Base-by-base conservation (phyloP, 352 stramenopile species). In the Phytopythium boreale region DNA sequence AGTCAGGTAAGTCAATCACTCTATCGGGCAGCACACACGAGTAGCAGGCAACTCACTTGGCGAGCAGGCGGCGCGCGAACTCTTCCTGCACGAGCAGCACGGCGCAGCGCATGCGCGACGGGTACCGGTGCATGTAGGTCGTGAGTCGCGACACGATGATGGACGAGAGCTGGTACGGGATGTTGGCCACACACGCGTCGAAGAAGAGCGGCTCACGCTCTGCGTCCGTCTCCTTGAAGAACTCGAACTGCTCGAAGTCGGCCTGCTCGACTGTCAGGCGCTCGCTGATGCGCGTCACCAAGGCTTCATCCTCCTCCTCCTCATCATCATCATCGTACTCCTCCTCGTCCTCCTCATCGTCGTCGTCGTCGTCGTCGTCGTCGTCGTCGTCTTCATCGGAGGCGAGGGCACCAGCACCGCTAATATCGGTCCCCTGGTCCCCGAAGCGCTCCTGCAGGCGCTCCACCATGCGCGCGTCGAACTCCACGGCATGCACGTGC, bases 91-190 rank as follows among this genome's bases (percentile, higher is more conserved):
- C 81, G 24, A 96, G 70, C 41, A 96, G 65, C 64, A 96, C 83
- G 0, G 80, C 79, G 58, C 76, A 88, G 57, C 79, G 72, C 58
- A 92, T 80, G 15, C 59, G 34, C 27, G 71, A 70, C 1, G 81
- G 74, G 57, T 84, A 88, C 24, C 66, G 64, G 59, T 84, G 76
- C 75, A 91, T 87, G 69, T 91, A 89, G 64, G 61, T 90, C n/a
- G 74, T 81, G 10, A 96, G 72, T 26, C 85, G 70, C 27, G 79
- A 89, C 47, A 96, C 74, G 56, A 96, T 81, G 24, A 92, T 70
- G 1, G 88, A 96, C 61, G 86, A 94, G 44, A 96, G 76, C 44
- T 96, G 82, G 69, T 96, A 96, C 64, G 88, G 88, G 43, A 96
- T 92, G 62, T 96, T 96, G 53, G 88, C 88, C 7, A 95, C 86